phyloP scores from a whole-genome alignment of 2,329 filamentous ascomycete species.

The Phyllachora maydis region DNA sequence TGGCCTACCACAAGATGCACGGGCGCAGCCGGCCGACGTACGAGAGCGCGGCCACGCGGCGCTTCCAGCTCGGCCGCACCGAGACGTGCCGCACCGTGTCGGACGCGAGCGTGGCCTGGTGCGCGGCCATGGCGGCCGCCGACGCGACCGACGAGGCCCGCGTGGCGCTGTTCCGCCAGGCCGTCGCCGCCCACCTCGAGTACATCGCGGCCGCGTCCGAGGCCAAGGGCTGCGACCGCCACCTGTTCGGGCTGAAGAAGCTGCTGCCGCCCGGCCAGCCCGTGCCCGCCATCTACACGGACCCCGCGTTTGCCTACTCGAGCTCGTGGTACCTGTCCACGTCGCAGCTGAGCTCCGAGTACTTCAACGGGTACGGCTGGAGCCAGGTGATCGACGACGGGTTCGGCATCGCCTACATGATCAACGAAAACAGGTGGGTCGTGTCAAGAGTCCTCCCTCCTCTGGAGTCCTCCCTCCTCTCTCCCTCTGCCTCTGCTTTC shows the following conservation, averaged over 20 bases:
- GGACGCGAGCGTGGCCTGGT: conserved; percentile 81
- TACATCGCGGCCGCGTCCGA: conserved; percentile 83
- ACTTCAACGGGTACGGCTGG: conserved; percentile 98
- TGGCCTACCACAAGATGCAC: conserved; percentile 98
- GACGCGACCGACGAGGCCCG: conserved; percentile 31
- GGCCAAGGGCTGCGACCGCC: conserved; percentile 84
- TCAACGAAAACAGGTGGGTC: conserved; percentile 81
- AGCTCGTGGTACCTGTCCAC: conserved; percentile 77
- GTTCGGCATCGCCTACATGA: conserved; percentile 98
- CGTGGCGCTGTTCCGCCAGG: conserved; percentile 60
- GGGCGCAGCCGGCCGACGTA: conserved; percentile 95
- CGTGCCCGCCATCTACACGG: conserved; percentile 64
- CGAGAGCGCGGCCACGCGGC: conserved; percentile 83
- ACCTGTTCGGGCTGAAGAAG: conserved; percentile 95
- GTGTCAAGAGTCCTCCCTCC: no score
- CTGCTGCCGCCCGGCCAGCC: conserved; percentile 63
- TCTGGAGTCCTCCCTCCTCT: no score
- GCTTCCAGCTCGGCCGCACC: conserved; percentile 90
- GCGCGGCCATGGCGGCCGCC: conserved; percentile 62
- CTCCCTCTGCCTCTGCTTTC: no score
- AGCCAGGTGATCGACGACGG: conserved; percentile 91
- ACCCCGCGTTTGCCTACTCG: conserved; percentile 71
- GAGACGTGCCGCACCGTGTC: conserved; percentile 89
- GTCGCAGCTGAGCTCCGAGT: conserved; percentile 83
- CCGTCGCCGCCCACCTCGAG: conserved; percentile 63